phyloP scores from a whole-genome alignment of 345 rosid species.

The Combretum micranthum region DNA sequence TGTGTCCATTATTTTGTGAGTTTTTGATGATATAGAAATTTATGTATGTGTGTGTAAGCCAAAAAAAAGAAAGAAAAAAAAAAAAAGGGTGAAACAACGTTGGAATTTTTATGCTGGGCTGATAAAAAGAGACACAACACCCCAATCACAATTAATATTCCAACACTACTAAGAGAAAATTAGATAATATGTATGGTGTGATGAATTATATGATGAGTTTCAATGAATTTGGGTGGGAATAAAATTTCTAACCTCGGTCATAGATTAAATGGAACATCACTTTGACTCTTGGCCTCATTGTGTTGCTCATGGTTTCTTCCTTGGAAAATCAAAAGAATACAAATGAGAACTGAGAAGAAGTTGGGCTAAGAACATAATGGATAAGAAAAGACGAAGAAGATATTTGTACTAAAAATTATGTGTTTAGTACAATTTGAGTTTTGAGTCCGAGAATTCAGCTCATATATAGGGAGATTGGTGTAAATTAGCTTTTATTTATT shows the following conservation, averaged over 20 bases:
- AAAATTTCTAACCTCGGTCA: constrained; percentile 26
- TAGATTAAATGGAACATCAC: constrained; percentile 27
- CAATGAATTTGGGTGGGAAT: too few species aligned
- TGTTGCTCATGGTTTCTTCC: constrained; percentile 26
- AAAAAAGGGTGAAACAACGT: not conserved
- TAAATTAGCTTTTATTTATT: too few species aligned
- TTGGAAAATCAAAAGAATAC: not conserved
- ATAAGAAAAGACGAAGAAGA: not conserved
- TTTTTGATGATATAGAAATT: not conserved
- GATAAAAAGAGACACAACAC: not conserved
- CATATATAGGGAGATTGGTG: too few species aligned
- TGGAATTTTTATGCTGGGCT: not conserved
- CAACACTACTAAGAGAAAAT: too few species aligned
- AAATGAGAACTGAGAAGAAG: too few species aligned
- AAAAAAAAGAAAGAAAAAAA: not conserved
- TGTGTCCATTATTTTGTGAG: constrained; percentile 26
- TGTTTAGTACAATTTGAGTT: too few species aligned
- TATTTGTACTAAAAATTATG: not conserved
- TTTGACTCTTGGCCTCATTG: constrained; percentile 31
- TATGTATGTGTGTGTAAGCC: not conserved
- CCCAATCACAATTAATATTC: not conserved
- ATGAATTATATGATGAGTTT: not conserved
- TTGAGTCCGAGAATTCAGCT: too few species aligned
- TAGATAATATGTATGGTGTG: too few species aligned
- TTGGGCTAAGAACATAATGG: not conserved